Conservation (phyloP, 169 alveolate genomes). For the Babesia microti region DNA sequence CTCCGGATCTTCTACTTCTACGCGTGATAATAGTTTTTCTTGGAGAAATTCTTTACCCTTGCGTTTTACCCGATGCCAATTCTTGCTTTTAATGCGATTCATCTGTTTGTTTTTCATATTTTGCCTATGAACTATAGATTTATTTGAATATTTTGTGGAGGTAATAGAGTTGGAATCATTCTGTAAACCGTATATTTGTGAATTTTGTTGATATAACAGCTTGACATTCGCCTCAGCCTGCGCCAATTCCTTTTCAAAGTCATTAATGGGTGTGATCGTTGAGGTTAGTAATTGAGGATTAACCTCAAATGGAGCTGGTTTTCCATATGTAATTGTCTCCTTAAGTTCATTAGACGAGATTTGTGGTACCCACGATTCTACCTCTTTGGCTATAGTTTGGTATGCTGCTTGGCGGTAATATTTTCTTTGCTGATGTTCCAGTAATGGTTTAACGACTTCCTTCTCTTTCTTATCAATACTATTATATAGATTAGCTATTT, state of each 20-base stretch:
- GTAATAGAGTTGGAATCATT: no score
- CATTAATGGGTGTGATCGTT: slow-evolving; percentile 43
- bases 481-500: no score
- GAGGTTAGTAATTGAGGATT: slow-evolving; percentile 33
- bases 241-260: slow-evolving; percentile 48
- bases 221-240: slow-evolving; percentile 4
- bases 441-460: no score
- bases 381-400: no score
- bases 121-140: slow-evolving; percentile 43
- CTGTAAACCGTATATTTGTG: no score
- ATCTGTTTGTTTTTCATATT: slow-evolving; percentile 47
- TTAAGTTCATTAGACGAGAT: no score
- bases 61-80: slow-evolving; percentile 52
- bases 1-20: slow-evolving; percentile 59
- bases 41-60: slow-evolving; percentile 45
- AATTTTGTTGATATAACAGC: slow-evolving; percentile 8
- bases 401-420: no score
- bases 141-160: slow-evolving; percentile 19
- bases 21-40: slow-evolving; percentile 44
- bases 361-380: no score
- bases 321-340: no score
- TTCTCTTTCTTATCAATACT: no score
- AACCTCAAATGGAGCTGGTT: no score
- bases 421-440: no score
- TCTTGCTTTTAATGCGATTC: slow-evolving; percentile 54